Base-by-base conservation (phyloP, 78 protist genomes). In the Dictyostelium intermedium region DNA sequence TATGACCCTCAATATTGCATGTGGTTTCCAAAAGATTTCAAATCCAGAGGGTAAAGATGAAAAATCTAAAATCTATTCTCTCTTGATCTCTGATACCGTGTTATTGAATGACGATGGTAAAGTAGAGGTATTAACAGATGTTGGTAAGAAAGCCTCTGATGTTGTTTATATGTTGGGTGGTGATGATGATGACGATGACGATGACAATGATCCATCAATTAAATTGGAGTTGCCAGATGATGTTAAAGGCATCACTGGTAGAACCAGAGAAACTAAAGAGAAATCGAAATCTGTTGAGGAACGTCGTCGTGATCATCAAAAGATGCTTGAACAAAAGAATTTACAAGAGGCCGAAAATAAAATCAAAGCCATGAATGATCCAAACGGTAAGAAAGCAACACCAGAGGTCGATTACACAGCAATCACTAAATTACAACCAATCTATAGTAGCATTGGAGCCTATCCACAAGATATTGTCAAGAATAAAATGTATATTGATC, bases 401-500 rank as follows among this genome's bases (percentile, higher is more conserved):
- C 83, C 69, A 11, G 45, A 32, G 2, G 8, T 43, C 1, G 69
- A 69, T 39, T 89, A 41, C 50, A 89, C 79, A 27, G 23, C 78
- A 69, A 78, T 81, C 56, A 79, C 70, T 27, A 43, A 72, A 86
- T 39, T 82, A 34, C 86, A 70, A 82, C 14, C 37, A 14, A 56
- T 82, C 18, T 82, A 82, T 25, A 23, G 13, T 9, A 34, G 8
- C 10, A 37, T 50, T 9, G 32, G 47, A 7, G 30, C 79, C 1
- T 95, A n/a, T 53, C 97, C 86, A 73, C 37, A 77, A 45, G 87
- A 74, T 37, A 83, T 74, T 16, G 91, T 82, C 8, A 89, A 89
- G 82, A 89, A 89, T 83, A 89, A 74, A 79, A 97, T 97, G 23
- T 30, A 47, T 8, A 96, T 98, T 63, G 99, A 98, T 63, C 11